phyloP scores from a whole-genome alignment of 306 rosid species.

The Gastrolobium villosum region DNA sequence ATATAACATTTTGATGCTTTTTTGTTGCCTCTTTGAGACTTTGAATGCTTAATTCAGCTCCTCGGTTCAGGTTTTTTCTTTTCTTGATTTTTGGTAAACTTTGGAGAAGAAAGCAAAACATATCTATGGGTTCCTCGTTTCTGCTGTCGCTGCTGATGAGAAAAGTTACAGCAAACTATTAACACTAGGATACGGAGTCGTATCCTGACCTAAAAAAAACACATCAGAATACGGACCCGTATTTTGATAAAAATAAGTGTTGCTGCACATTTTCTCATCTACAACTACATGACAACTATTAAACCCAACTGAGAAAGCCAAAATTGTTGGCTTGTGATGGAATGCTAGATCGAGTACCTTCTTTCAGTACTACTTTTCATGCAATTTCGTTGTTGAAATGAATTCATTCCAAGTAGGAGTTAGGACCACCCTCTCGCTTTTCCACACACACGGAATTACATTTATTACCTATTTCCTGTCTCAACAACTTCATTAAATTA shows the following conservation, averaged over 20 bases:
- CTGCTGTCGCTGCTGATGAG: too few relatives aligned
- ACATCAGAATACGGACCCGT: too few relatives aligned
- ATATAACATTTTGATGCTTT: neutral
- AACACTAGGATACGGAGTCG: too few relatives aligned
- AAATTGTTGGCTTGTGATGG: neutral
- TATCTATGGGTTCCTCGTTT: too few relatives aligned
- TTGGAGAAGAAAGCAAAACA: neutral
- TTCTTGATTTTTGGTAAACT: neutral
- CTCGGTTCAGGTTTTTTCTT: neutral
- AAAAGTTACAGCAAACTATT: too few relatives aligned
- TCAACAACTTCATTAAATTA: slow-evolving; percentile 21
- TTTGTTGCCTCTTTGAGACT: neutral
- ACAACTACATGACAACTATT: too few relatives aligned
- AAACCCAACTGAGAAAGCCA: too few relatives aligned
- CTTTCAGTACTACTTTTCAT: too few relatives aligned
- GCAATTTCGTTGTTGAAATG: slow-evolving; percentile 59
- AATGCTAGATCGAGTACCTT: too few relatives aligned
- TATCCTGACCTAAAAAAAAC: too few relatives aligned
- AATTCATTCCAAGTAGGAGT: slow-evolving; percentile 53
- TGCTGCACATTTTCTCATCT: too few relatives aligned
- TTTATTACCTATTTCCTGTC: neutral
- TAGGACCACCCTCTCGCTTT: slow-evolving; percentile 51
- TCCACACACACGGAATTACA: slow-evolving; percentile 16
- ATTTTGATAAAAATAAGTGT: too few relatives aligned
- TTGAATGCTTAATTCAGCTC: neutral